Base-by-base conservation (phyloP, 2,329 filamentous ascomycete species). In the Lasiodiplodia gonubiensis region DNA sequence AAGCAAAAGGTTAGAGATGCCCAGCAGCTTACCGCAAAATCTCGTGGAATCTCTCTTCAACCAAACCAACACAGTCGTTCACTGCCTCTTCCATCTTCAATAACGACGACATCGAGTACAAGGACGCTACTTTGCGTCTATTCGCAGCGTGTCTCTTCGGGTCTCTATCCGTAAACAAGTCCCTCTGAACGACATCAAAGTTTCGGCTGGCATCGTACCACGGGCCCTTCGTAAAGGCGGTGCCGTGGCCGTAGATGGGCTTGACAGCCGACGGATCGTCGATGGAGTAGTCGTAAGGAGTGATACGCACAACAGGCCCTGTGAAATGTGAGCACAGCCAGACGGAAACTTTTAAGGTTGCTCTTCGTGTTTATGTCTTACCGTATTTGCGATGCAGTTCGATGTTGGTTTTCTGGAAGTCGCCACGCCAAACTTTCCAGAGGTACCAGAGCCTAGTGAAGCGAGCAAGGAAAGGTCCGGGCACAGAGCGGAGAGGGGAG, bases 161-260 rank as follows among this genome's bases (percentile, higher is more conserved):
- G 23, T 61, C 57, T 8, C 57, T 23, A 23, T 49, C 57, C 11
- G 39, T 21, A 16, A 61, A 61, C 14, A 61, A 14, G 25, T 61
- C 39, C 2, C 2, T 5, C 12, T 14, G 6, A 10, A 11, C 14
- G 3, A 2, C 23, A 2, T 86, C 84, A 67, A 39, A 39, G 6
- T 61, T 27, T 7, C 57, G 10, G 14, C 39, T 33, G 8, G 57
- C 57, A 6, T 18, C 21, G 14, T 88, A 88, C 67, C 79, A 83
- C 0, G 74, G 71, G 0, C 84, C 79, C 71, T 88, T 88, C 0
- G 75, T 73, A 65, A 88, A 87, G 0, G 86, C 85, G 2, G 86
- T 85, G 37, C 57, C 57, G 18, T 48, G 73, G 49, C 72, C 73
- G 60, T 77, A 74, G 27, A 77, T 77, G 37, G 73, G 71, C 30